These are phyloP conservation scores for Malus orientalis DNA, from an alignment of 306 rosid genomes.

Conservation along the genomic window DNA sequence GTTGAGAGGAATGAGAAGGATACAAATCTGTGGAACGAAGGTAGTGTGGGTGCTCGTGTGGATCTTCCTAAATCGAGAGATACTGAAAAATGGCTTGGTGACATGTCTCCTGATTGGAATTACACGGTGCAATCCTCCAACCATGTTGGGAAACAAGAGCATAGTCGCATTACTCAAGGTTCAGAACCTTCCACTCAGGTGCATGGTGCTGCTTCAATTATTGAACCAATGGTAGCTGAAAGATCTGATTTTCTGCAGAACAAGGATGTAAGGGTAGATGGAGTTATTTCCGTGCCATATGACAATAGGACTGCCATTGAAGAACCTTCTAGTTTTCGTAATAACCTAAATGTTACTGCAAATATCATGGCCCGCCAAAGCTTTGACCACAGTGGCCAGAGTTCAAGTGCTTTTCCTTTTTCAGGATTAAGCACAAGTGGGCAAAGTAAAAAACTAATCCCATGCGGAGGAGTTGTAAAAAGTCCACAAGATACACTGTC, in stretches of 20 bases:
- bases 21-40: slow-evolving; percentile 39
- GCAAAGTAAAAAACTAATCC: slow-evolving; percentile 41
- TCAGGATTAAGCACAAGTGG: slow-evolving; percentile 28
- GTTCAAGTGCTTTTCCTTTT: slow-evolving; percentile 32
- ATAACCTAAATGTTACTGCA: slow-evolving; percentile 28
- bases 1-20: slow-evolving; percentile 49
- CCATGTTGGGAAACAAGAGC: slow-evolving; percentile 41
- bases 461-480: slow-evolving; percentile 30
- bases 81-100: slow-evolving; percentile 66
- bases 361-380: slow-evolving; percentile 33
- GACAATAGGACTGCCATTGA: slow-evolving; percentile 28
- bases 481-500: slow-evolving; percentile 35
- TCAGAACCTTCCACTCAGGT: slow-evolving; percentile 26
- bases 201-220: slow-evolving; percentile 28
- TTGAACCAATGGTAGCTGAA: slow-evolving; percentile 30
- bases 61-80: slow-evolving; percentile 38
- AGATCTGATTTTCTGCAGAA: slow-evolving; percentile 26
- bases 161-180: slow-evolving; percentile 31
- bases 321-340: slow-evolving; percentile 23
- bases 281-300: slow-evolving; percentile 26
- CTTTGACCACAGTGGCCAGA: slow-evolving; percentile 37
- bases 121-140: slow-evolving; percentile 45
- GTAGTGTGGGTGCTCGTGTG: slow-evolving; percentile 29
- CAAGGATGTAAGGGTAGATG: slow-evolving; percentile 25
- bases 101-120: slow-evolving; percentile 45